Conservation (phyloP, 176 grass and related monocot species). For the Elymus sibiricus region DNA sequence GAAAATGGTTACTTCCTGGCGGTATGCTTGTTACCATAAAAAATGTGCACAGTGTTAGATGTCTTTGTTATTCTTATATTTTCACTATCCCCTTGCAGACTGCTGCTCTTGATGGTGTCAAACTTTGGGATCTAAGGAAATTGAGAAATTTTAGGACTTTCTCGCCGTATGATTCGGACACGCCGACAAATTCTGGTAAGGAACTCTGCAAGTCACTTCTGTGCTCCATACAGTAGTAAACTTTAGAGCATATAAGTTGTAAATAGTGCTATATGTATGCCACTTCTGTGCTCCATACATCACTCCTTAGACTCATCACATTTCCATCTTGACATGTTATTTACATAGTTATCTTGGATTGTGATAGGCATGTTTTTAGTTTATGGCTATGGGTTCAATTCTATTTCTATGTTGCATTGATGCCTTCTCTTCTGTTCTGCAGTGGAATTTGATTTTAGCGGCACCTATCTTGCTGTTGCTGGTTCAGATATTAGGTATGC, state of each 20-base stretch:
- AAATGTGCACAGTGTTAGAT: background rate
- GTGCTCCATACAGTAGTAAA: background rate
- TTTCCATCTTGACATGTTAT: background rate
- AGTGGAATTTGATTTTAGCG: constrained; percentile 98
- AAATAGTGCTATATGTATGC: background rate
- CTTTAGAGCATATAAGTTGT: constrained; percentile 21
- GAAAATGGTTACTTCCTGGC: constrained; percentile 99
- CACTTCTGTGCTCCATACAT: background rate
- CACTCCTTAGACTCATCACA: background rate
- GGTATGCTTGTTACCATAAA: constrained; percentile 46
- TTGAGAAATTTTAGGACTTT: constrained; percentile 97
- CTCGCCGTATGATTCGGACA: constrained; percentile 82
- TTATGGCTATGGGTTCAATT: background rate
- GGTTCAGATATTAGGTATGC: constrained; percentile 87
- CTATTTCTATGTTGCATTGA: background rate
- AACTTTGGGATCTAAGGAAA: constrained; percentile 99
- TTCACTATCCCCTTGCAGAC: constrained; percentile 46
- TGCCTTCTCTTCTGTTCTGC: constrained; percentile 28
- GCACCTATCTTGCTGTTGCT: constrained; percentile 89
- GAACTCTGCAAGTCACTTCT: background rate
- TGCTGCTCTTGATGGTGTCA: constrained; percentile 94
- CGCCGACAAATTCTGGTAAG: constrained; percentile 89
- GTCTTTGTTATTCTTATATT: constrained; percentile 30
- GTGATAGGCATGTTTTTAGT: background rate
- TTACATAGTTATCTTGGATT: background rate